A percentile compares a stretch with the other conserved stretches of the same genome.
phyloP scores from a whole-genome alignment of 2,329 filamentous ascomycete species.

The Penicillium fuscoglaucum region DNA sequence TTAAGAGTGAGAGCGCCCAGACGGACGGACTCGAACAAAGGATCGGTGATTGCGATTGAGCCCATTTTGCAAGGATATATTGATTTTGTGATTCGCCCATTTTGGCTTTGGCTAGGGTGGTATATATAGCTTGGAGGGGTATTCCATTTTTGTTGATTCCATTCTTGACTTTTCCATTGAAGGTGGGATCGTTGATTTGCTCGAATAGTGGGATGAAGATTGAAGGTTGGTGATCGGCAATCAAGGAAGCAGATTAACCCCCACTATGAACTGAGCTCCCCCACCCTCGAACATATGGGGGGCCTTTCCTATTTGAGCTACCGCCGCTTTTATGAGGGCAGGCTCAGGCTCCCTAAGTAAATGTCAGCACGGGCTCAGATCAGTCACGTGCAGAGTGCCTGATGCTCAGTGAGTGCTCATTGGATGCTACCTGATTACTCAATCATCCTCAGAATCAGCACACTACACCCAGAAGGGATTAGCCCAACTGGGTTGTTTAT shows the following conservation, averaged over 20 bases:
- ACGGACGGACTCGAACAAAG: constrained; percentile 39
- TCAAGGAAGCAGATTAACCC: not conserved
- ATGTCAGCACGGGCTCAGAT: too few species aligned
- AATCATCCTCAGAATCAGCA: too few species aligned
- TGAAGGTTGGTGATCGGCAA: not conserved
- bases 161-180: not conserved
- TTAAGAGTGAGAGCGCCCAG: constrained; percentile 27
- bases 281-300: not conserved
- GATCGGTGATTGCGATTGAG: constrained; percentile 23
- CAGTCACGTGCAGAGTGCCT: too few species aligned
- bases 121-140: not conserved
- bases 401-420: too few species aligned
- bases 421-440: too few species aligned
- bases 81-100: not conserved
- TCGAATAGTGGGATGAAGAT: not conserved
- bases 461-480: too few species aligned
- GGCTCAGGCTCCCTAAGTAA: too few species aligned
- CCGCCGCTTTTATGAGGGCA: too few species aligned
- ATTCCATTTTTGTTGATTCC: not conserved
- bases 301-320: too few species aligned
- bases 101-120: not conserved
- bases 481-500: too few species aligned
- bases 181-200: not conserved
- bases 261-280: not conserved
- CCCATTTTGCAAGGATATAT: constrained; percentile 21